Conservation (phyloP, 805 yeast species). For the Cyberlindnera subsufficiens region DNA sequence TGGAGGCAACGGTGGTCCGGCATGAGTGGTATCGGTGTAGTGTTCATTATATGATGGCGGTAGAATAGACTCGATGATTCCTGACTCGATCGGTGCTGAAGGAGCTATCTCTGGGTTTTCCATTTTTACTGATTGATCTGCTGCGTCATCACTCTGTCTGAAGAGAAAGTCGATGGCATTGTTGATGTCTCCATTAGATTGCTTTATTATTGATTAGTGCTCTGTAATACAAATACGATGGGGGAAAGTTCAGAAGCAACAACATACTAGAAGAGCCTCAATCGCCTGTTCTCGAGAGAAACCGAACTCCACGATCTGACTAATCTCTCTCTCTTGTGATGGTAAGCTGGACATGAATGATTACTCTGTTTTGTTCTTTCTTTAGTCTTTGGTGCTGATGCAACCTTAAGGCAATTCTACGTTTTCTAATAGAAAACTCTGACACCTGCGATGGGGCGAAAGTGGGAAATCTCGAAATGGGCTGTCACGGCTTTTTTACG, state of each 20-base stretch:
- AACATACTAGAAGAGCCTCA: conserved; percentile 28
- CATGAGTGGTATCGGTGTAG: not conserved
- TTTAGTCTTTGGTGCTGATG: too few species aligned
- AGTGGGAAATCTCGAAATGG: too few species aligned
- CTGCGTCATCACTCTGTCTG: conserved; percentile 1
- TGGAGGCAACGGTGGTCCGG: not conserved
- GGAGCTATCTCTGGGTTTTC: too few species aligned
- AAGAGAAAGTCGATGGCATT: conserved; percentile 3
- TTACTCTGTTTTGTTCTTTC: too few species aligned
- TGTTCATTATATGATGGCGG: conserved; percentile 1
- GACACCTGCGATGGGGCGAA: too few species aligned
- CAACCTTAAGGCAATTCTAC: too few species aligned
- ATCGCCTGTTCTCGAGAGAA: conserved; percentile 31
- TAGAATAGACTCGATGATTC: not conserved
- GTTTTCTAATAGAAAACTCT: too few species aligned
- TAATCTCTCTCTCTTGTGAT: not conserved
- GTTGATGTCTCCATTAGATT: not conserved
- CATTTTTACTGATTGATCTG: not conserved
- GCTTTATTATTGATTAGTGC: not conserved
- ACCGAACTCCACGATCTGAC: conserved; percentile 31
- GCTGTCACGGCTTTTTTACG: too few species aligned
- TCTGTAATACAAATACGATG: not conserved
- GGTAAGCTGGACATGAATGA: not conserved
- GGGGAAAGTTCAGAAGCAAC: not conserved
- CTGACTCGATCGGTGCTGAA: conserved; percentile 1